Percentiles rank a stretch among this genome's conserved stretches.
phyloP scores from a whole-genome alignment of 805 yeast genomes.

The Isabelozyma rhagii region DNA sequence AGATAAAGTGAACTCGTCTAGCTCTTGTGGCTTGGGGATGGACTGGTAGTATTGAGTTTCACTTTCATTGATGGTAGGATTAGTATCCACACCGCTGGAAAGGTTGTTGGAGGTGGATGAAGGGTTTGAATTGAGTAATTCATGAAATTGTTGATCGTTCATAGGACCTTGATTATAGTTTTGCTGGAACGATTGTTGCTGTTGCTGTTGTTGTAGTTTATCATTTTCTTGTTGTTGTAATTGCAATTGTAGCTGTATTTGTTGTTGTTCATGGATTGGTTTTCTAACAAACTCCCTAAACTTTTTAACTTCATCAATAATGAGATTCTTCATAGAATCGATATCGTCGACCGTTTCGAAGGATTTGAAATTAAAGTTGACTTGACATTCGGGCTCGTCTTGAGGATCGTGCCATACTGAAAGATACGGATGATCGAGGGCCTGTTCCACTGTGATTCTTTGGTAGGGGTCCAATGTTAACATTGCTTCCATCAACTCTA shows the following conservation, averaged over 20 bases:
- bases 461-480: conserved; percentile 85
- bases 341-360: conserved; percentile 84
- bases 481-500: conserved; percentile 79
- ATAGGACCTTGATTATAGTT: conserved; percentile 5
- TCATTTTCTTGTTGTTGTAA: conserved; percentile 24
- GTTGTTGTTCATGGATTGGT: conserved; percentile 58
- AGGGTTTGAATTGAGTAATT: conserved; percentile 1
- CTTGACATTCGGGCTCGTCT: conserved; percentile 83
- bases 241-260: conserved; percentile 35
- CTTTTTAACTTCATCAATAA: conserved; percentile 71
- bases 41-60: conserved; percentile 29
- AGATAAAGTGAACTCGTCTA: conserved; percentile 29
- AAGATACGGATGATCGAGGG: conserved; percentile 85
- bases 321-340: conserved; percentile 70
- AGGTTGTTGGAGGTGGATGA: conserved; percentile 1
- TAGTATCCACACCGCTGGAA: conserved; percentile 18
- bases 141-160: conserved; percentile 1
- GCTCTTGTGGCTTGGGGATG: conserved; percentile 43
- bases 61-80: conserved; percentile 14
- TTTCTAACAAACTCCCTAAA: conserved; percentile 80
- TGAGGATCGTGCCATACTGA: conserved; percentile 92
- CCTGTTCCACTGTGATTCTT: conserved; percentile 88
- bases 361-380: conserved; percentile 75
- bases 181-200: conserved; percentile 15
- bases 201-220: conserved; percentile 18